Percentiles rank a stretch among this genome's conserved stretches.
phyloP scores from a whole-genome alignment of 169 alveolate genomes.

The Toxoplasma gondii region DNA sequence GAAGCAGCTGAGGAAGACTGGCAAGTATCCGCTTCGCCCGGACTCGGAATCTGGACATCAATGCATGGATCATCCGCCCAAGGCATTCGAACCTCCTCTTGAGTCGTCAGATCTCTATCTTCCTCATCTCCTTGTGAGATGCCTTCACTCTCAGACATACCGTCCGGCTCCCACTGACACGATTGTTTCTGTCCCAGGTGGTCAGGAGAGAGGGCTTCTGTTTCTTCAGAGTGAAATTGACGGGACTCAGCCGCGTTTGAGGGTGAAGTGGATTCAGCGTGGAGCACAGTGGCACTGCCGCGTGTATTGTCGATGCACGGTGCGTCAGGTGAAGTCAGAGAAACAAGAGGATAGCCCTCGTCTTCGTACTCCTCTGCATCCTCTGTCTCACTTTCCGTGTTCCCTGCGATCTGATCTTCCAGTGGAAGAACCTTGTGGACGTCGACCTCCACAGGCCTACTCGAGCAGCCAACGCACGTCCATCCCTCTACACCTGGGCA shows the following conservation, averaged over 20 bases:
- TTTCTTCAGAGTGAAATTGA: no score
- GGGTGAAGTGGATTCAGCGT: no score
- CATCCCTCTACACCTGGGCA: no score
- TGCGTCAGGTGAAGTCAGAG: no score
- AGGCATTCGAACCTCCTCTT: background rate
- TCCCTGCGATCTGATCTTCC: background rate
- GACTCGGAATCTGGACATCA: slow-evolving; percentile 12
- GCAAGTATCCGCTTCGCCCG: background rate
- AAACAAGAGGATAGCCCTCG: background rate
- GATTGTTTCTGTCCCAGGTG: background rate
- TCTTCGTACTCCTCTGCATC: background rate
- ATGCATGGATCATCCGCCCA: slow-evolving; percentile 8
- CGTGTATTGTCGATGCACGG: no score
- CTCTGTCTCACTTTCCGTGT: background rate
- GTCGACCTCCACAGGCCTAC: no score
- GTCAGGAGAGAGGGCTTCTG: background rate
- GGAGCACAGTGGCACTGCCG: no score
- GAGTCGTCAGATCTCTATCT: background rate
- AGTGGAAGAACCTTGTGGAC: no score
- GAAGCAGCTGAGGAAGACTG: no score
- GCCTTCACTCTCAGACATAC: no score
- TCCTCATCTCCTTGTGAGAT: background rate
- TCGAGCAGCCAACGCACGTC: no score
- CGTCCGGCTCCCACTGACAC: background rate
- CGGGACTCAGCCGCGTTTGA: no score